Percentiles rank a stretch among this genome's conserved stretches.
phyloP scores from a whole-genome alignment of 2,329 filamentous ascomycete genomes.

The Geosmithia putterillii region DNA sequence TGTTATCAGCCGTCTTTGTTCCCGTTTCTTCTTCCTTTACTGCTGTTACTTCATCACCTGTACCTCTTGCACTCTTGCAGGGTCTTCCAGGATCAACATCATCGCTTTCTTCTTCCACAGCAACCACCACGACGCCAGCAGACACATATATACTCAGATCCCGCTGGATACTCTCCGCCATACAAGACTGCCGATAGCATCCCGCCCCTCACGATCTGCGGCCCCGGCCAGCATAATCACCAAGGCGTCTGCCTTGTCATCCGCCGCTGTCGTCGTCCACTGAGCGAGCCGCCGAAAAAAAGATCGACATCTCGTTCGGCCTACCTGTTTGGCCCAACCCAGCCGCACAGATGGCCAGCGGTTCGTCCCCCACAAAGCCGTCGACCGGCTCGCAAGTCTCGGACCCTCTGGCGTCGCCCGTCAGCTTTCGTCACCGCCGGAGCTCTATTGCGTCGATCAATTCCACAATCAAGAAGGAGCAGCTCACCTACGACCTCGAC shows the following conservation, averaged over 20 bases:
- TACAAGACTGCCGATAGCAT: not conserved
- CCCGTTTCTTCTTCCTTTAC: too few species aligned
- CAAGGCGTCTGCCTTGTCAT: too few species aligned
- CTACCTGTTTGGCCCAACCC: not conserved
- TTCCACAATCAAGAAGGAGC: conserved; percentile 49
- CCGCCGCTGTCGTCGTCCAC: not conserved
- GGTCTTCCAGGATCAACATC: not conserved
- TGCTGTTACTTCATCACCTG: not conserved
- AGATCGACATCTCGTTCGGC: not conserved
- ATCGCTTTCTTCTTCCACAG: not conserved
- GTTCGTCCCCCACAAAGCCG: conserved; percentile 14
- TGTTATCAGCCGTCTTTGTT: too few species aligned
- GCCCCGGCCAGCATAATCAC: not conserved
- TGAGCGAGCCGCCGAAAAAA: not conserved
- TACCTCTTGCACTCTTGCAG: not conserved
- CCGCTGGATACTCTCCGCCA: too few species aligned
- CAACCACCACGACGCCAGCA: not conserved
- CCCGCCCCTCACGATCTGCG: not conserved
- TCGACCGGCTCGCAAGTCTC: conserved; percentile 13
- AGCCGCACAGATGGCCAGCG: conserved; percentile 15
- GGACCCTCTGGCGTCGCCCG: conserved; percentile 14
- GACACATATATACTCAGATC: not conserved
- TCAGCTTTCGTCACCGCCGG: conserved; percentile 19
- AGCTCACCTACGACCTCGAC: conserved; percentile 66
- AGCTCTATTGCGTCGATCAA: conserved; percentile 25